Evolutionary conservation across 192 early-diverging fungal genomes (phyloP), one percentile per base, ranked within the genome.

Genomic region (Spizellomyces sp.): DNA sequence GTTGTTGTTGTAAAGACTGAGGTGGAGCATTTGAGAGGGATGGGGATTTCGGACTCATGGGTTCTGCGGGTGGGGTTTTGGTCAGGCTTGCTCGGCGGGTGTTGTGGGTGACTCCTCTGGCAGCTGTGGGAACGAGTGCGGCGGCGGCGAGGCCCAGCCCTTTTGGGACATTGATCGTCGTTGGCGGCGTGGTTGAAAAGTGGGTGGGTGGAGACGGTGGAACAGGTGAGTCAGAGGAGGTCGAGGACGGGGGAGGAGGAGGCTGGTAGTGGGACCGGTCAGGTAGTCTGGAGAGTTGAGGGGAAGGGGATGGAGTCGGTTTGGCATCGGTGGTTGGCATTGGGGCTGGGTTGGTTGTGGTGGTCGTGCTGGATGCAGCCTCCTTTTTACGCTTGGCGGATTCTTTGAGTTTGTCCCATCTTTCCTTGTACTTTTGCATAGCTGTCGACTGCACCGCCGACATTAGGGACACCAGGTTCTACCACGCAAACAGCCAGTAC

Each of bases 391-490:
- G 84, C 62, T 88, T 89, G 48, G 88, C 90, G 45, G 87, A 80
- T 71, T 92, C 93, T 64, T 91, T 93, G 41, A 93, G 74, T 58
- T 89, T 91, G 54, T 91, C 88, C 91, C 91, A 94, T 46, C 90
- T 80, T 41, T 91, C 89, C 69, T 84, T 89, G 66, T 92, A 93
- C 74, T 90, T 90, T 50, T 64, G 71, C 76, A 90, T 81, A 46
- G 88, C 72, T 2, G 64, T 46, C 43, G 79, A 77, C 68, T 78
- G 3, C 27, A 36, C 0, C 27, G 27, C 27, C 27, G 27, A 36
- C 27, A 36, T 36, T 36, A 42, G 17, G 10, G 5, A 55, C 27
- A 36, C 27, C 27, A 36, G 27, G 3, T 36, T 36, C 27, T 36
- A 36, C 1, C 27, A 36, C 3, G 27, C 27, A 0, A 36, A 36